Base-by-base conservation (phyloP, 768 basidiomycete genomes). In the Pisolithus sp. region DNA sequence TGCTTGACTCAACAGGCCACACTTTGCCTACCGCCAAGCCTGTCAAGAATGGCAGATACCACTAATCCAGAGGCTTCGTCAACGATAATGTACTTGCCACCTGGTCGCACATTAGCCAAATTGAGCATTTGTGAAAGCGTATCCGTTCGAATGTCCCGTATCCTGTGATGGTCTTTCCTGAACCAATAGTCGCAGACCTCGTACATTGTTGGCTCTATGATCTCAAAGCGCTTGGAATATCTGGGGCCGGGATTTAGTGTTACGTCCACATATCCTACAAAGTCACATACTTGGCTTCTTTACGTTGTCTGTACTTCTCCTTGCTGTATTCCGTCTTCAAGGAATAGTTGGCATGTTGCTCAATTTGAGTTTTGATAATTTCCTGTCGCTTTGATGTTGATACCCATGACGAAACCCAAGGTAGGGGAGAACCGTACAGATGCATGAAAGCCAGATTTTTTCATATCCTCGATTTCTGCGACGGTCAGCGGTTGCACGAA, bases 261-360 rank as follows among this genome's bases (percentile, higher is more conserved):
- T 20, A 23, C 34, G 21, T 38, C 48, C 26, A 39, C 10, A 34
- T 43, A 18, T 43, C 38, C 36, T 24, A 15, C 39, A 28, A 39
- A 24, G 15, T 4, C 15, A 66, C 84, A 58, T 63, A 95, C 94
- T 98, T 99, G 51, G 90, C 93, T 71, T 94, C 91, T 68, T 99
- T 99, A 37, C 92, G 78, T 67, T 94, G 95, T 67, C 82, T 87
- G 70, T 97, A 99, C 66, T 99, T 99, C 62, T 98, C 94, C 69
- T 99, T 98, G 70, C 90, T 93, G 68, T 94, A 98, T 68, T 95
- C 96, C 1, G 94, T 98, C 70, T 98, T 98, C 46, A 98, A 73
- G 10, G 84, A 83, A 66, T 89, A 99, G 60, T 90, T 89, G 28
- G 89, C 85, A 61, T 98, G 95, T 61, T 85, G 81, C 59, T 91